Conservation (phyloP, 75 land plant species). For the Sequoiadendron giganteum region DNA sequence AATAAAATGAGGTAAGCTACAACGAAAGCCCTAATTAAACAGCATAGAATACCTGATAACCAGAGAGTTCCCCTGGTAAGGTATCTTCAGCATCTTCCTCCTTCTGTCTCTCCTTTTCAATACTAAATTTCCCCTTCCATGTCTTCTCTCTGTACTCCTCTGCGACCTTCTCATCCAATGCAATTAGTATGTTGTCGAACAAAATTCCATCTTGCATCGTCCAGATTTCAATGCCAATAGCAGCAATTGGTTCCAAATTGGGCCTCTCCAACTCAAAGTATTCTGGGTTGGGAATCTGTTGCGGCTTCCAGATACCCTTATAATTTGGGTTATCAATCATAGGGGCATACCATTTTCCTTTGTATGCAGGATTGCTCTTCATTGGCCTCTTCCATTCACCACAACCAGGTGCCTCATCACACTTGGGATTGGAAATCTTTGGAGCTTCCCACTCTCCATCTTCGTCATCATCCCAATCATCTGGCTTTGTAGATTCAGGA, state of each 20-base stretch:
- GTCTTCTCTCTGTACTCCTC: constrained; percentile 43
- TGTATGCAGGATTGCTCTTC: constrained; percentile 91
- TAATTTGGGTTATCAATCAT: constrained; percentile 89
- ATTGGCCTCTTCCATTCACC: constrained; percentile 92
- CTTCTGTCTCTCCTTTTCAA: constrained; percentile 79
- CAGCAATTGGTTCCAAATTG: constrained; percentile 85
- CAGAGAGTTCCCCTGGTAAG: constrained; percentile 36
- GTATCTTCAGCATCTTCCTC: constrained; percentile 51
- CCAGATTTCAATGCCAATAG: constrained; percentile 97
- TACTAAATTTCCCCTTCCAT: constrained; percentile 81
- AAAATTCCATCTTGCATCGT: constrained; percentile 97
- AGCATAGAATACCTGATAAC: constrained; percentile 46
- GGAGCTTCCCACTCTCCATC: constrained; percentile 99
- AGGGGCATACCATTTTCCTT: constrained; percentile 94
- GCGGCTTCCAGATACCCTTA: constrained; percentile 94
- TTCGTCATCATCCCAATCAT: constrained; percentile 99
- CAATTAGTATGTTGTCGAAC: constrained; percentile 84
- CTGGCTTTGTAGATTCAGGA: constrained; percentile 82
- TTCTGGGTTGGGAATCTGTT: constrained; percentile 77
- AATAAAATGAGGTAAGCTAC: not conserved
- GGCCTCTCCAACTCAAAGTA: constrained; percentile 81
- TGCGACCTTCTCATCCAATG: constrained; percentile 64
- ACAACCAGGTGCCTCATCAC: constrained; percentile 90
- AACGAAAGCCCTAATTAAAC: not conserved
- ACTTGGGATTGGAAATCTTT: constrained; percentile 84